phyloP scores from a whole-genome alignment of 371 early-diverging fungal genomes.

The Zychaea mexicana region DNA sequence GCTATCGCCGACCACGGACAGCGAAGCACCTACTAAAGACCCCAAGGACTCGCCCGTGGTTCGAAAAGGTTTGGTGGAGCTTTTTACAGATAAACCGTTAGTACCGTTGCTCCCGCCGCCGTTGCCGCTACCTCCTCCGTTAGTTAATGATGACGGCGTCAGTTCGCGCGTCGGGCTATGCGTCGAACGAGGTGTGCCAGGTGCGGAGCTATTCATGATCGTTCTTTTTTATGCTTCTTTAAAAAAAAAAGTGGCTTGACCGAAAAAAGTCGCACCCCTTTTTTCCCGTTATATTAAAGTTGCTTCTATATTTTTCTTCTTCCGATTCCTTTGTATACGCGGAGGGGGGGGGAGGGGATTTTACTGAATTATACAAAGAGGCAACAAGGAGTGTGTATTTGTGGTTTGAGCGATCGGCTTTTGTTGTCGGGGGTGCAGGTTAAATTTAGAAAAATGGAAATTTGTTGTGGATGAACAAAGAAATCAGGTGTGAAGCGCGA shows the following conservation, averaged over 20 bases:
- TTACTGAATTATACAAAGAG: background rate
- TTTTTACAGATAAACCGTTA: conserved; percentile 15
- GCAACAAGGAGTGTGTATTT: background rate
- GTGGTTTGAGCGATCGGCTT: too few species aligned
- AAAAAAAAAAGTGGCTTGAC: too few species aligned
- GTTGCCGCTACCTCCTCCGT: background rate
- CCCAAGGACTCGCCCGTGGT: conserved; percentile 55
- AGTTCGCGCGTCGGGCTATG: conserved; percentile 18
- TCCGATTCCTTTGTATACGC: too few species aligned
- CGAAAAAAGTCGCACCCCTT: too few species aligned
- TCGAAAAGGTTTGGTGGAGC: conserved; percentile 31
- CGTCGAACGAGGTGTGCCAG: conserved; percentile 19
- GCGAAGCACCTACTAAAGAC: conserved; percentile 65
- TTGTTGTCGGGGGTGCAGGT: background rate
- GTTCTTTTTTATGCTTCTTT: background rate
- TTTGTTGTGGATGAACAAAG: too few species aligned
- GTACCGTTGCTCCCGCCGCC: background rate
- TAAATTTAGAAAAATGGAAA: too few species aligned
- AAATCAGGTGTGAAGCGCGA: too few species aligned
- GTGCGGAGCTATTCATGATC: conserved; percentile 23
- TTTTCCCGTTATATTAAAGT: too few species aligned
- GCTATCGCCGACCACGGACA: conserved; percentile 48
- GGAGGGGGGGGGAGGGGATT: too few species aligned
- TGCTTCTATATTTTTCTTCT: too few species aligned
- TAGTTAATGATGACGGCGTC: conserved; percentile 23